A percentile compares a stretch with the other conserved stretches of the same genome.
Conservation (phyloP, 129 eudicot species). For the Kitagawia praeruptora region DNA sequence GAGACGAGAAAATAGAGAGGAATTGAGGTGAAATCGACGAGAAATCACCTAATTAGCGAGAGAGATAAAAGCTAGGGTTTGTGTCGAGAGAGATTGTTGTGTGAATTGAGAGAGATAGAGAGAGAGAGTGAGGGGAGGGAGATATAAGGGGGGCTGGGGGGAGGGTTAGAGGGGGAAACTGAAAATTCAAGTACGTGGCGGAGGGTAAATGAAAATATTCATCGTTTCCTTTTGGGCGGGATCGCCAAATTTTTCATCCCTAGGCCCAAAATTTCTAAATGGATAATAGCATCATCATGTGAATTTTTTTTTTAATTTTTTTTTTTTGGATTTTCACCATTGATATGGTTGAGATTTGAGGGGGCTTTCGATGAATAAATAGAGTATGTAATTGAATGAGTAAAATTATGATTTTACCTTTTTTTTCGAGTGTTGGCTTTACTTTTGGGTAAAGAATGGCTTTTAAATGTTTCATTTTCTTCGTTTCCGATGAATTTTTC, state of each 20-base stretch:
- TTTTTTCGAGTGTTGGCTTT: too few species aligned
- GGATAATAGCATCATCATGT: too few species aligned
- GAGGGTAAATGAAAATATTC: background rate
- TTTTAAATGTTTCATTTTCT: too few species aligned
- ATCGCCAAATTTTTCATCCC: background rate
- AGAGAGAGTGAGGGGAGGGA: background rate
- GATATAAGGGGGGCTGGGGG: background rate
- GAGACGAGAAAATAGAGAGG: background rate
- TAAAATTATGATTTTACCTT: too few species aligned
- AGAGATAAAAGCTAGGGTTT: background rate
- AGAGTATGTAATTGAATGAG: too few species aligned
- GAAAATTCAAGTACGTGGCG: background rate
- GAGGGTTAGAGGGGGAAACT: background rate
- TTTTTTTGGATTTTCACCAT: too few species aligned
- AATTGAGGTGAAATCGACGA: slow-evolving; percentile 4
- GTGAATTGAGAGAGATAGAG: background rate
- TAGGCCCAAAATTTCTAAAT: background rate
- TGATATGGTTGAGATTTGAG: too few species aligned
- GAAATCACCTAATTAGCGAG: background rate
- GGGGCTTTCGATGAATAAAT: too few species aligned
- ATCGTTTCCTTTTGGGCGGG: background rate
- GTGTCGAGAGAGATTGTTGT: background rate
- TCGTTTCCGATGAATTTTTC: too few species aligned
- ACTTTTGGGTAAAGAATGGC: too few species aligned
- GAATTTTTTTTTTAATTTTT: too few species aligned